phyloP scores from a whole-genome alignment of 805 yeast genomes.

The Isabelozyma gotoi region DNA sequence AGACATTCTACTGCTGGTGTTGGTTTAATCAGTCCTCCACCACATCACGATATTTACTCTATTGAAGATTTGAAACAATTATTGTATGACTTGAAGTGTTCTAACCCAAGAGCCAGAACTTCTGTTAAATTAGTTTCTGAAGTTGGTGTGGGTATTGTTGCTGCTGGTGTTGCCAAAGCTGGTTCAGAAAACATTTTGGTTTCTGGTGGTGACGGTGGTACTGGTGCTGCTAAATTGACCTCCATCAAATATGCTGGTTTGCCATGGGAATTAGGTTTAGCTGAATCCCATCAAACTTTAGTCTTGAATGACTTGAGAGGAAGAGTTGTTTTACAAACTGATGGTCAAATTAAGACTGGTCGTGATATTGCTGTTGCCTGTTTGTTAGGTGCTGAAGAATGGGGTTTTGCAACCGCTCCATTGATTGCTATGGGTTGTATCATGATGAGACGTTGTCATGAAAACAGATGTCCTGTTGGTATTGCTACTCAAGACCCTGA shows the following conservation, averaged over 20 bases:
- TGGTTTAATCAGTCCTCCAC: slow-evolving; percentile 96
- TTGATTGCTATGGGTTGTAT: slow-evolving; percentile 97
- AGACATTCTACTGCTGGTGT: slow-evolving; percentile 97
- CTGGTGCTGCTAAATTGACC: slow-evolving; percentile 98
- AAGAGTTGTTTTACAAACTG: slow-evolving; percentile 94
- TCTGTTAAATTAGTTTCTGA: slow-evolving; percentile 96
- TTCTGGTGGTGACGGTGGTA: slow-evolving; percentile 99
- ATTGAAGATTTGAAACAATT: slow-evolving; percentile 97
- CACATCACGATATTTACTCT: slow-evolving; percentile 97
- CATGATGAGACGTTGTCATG: slow-evolving; percentile 92
- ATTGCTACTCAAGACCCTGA: slow-evolving; percentile 98
- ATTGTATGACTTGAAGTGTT: slow-evolving; percentile 92
- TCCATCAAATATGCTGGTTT: slow-evolving; percentile 96
- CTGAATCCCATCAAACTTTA: slow-evolving; percentile 96
- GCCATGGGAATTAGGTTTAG: slow-evolving; percentile 98
- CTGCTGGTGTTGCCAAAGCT: slow-evolving; percentile 99
- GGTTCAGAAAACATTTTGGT: slow-evolving; percentile 95
- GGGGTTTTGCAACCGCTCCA: slow-evolving; percentile 98
- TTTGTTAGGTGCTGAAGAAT: slow-evolving; percentile 95
- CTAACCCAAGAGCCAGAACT: slow-evolving; percentile 95
- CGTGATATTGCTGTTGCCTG: slow-evolving; percentile 96
- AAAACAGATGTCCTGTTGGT: slow-evolving; percentile 96
- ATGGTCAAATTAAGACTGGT: slow-evolving; percentile 96
- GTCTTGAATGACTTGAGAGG: slow-evolving; percentile 96
- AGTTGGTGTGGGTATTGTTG: slow-evolving; percentile 98